A percentile compares a stretch with the other conserved stretches of the same genome.
These are phyloP conservation scores for Suillus hirtellus DNA, from an alignment of 768 basidiomycete genomes.

Conservation along the genomic window DNA sequence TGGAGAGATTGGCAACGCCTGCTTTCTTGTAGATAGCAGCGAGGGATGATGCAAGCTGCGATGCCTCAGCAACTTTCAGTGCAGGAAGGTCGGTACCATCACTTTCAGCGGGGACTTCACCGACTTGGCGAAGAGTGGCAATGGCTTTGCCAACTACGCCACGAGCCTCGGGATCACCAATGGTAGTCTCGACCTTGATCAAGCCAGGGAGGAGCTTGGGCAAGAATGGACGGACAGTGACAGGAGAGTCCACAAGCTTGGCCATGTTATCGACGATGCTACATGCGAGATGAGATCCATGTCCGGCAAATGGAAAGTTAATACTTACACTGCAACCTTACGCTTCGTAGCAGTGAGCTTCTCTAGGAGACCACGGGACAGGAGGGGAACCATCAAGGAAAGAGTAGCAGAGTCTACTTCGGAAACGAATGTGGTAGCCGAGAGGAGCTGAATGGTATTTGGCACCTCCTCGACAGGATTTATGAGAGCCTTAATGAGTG, in stretches of 20 bases:
- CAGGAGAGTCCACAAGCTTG: conserved; percentile 92
- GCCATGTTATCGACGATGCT: conserved; percentile 98
- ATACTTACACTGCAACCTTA: conserved; percentile 91
- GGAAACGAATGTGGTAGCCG: conserved; percentile 99
- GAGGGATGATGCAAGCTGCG: conserved; percentile 65
- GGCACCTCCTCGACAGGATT: conserved; percentile 99
- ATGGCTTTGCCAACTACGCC: conserved; percentile 90
- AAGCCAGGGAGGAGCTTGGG: conserved; percentile 94
- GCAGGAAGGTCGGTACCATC: conserved; percentile 94
- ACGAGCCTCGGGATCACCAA: conserved; percentile 98
- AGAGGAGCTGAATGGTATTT: conserved; percentile 90
- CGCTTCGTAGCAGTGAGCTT: conserved; percentile 96
- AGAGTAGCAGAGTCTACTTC: conserved; percentile 97
- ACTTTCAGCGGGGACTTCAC: conserved; percentile 77
- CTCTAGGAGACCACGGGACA: conserved; percentile 91
- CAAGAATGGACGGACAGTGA: conserved; percentile 96
- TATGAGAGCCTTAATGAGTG: conserved; percentile 95
- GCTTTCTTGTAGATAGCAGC: conserved; percentile 84
- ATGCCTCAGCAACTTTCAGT: conserved; percentile 72
- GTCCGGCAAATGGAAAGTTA: conserved; percentile 16
- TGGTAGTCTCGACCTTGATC: conserved; percentile 91
- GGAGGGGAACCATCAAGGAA: conserved; percentile 95
- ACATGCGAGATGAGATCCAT: conserved; percentile 25
- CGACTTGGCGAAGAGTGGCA: conserved; percentile 92
- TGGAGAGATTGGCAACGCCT: conserved; percentile 56